A percentile compares a stretch with the other conserved stretches of the same genome.
phyloP scores from a whole-genome alignment of 192 early-diverging fungal genomes.

The Linnemannia elongata region DNA sequence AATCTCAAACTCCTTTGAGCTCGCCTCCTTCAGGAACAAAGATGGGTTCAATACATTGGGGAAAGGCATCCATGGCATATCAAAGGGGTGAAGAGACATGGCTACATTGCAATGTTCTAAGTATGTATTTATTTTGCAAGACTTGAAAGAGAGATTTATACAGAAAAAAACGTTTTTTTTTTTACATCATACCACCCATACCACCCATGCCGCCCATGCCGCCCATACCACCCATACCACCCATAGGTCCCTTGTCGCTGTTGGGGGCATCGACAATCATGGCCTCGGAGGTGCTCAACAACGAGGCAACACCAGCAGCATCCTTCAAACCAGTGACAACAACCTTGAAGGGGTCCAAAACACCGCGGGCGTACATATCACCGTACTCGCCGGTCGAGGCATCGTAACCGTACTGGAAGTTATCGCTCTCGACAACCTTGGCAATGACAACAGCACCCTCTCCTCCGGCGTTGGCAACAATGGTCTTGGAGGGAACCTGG shows the following conservation, averaged over 20 bases:
- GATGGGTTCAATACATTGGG: too few relatives aligned
- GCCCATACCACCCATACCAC: conserved; percentile 75
- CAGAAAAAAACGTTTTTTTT: conserved; percentile 10
- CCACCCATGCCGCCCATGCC: conserved; percentile 77
- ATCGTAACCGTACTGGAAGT: conserved; percentile 97
- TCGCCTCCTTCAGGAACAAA: neutral
- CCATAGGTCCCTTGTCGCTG: conserved; percentile 64
- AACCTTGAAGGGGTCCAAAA: conserved; percentile 99
- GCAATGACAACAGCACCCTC: conserved; percentile 98
- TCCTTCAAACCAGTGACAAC: conserved; percentile 98
- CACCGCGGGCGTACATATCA: conserved; percentile 97
- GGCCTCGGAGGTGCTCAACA: conserved; percentile 98
- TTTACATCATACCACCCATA: conserved; percentile 86
- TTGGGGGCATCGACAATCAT: conserved; percentile 98
- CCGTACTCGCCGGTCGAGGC: conserved; percentile 92
- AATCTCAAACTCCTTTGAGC: neutral
- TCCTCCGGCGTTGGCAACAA: conserved; percentile 97
- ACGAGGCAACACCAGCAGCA: conserved; percentile 95
- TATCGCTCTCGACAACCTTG: conserved; percentile 87
- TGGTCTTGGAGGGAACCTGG: conserved; percentile 92
- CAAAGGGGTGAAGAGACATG: too few relatives aligned
- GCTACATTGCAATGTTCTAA: neutral
- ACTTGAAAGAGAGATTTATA: neutral
- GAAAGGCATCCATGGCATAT: neutral
- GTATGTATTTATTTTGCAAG: neutral